A percentile compares a stretch with the other conserved stretches of the same genome.
phyloP scores from a whole-genome alignment of 1,139 yeast species.

The Williopsis jadinii region DNA sequence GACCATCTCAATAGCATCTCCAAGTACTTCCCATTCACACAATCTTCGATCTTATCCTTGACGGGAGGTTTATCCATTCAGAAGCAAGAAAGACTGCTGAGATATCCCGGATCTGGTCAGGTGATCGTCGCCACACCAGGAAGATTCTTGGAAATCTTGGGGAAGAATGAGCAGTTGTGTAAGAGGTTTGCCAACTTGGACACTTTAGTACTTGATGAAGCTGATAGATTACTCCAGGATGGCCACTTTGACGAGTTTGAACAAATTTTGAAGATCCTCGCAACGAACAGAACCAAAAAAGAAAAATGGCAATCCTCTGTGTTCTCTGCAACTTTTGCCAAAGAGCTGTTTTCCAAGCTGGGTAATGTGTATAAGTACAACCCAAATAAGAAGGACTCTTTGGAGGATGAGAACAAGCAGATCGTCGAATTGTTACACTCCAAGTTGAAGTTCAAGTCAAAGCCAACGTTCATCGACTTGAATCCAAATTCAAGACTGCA shows the following conservation, averaged over 20 bases:
- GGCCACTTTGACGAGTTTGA: conserved; percentile 95
- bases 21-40: conserved; percentile 49
- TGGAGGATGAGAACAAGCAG: conserved; percentile 45
- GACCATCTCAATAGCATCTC: conserved; percentile 65
- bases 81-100: conserved; percentile 77
- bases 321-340: conserved; percentile 90
- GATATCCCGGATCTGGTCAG: conserved; percentile 57
- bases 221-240: conserved; percentile 92
- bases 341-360: conserved; percentile 73
- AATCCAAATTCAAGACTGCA: conserved; percentile 84
- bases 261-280: conserved; percentile 61
- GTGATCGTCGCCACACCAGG: conserved; percentile 96
- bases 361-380: conserved; percentile 33
- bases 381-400: conserved; percentile 20
- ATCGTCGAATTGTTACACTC: conserved; percentile 48
- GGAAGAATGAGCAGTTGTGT: conserved; percentile 49
- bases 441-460: conserved; percentile 53
- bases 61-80: conserved; percentile 95
- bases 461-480: conserved; percentile 69
- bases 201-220: conserved; percentile 84
- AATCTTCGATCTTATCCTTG: conserved; percentile 60
- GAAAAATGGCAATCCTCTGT: conserved; percentile 84
- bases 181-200: conserved; percentile 57
- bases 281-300: conserved; percentile 21
- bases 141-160: conserved; percentile 74